Percentiles rank a stretch among this genome's conserved stretches.
Evolutionary conservation across 305 asterid species (phyloP).

Genomic region (Solanum hybrid): DNA sequence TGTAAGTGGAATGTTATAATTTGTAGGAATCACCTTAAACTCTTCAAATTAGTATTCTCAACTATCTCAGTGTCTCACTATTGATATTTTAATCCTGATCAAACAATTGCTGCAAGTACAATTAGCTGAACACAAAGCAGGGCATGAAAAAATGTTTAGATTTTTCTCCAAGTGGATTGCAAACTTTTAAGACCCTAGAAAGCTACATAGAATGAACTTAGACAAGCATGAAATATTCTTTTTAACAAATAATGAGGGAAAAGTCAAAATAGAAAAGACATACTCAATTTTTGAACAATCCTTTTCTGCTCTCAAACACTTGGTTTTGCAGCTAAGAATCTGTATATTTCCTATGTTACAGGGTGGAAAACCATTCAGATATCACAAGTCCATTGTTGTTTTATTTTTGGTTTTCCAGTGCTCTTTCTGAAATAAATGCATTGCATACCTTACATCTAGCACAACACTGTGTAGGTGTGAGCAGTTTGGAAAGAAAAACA

Average conservation of each 20-base stretch:
- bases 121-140: neutral
- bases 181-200: neutral
- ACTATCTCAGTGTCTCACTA: neutral
- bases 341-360: neutral
- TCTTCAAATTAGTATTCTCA: neutral
- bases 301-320: neutral
- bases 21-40: neutral
- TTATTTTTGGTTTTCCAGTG: neutral
- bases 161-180: neutral
- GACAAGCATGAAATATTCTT: neutral
- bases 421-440: neutral
- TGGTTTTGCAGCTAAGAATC: neutral
- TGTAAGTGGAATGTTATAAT: neutral
- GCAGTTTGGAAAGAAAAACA: constrained; percentile 5
- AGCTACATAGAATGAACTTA: neutral
- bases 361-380: neutral
- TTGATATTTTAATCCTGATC: neutral
- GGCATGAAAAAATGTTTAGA: neutral
- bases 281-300: neutral
- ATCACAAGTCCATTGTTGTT: neutral
- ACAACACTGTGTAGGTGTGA: neutral
- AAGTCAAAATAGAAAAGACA: neutral
- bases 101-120: neutral
- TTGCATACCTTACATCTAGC: neutral
- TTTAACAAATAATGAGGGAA: neutral